Percentiles rank a stretch among this genome's conserved stretches.
Evolutionary conservation across 2,329 filamentous ascomycete genomes (phyloP).

Genomic region (Neocatenulostroma microsporum): DNA sequence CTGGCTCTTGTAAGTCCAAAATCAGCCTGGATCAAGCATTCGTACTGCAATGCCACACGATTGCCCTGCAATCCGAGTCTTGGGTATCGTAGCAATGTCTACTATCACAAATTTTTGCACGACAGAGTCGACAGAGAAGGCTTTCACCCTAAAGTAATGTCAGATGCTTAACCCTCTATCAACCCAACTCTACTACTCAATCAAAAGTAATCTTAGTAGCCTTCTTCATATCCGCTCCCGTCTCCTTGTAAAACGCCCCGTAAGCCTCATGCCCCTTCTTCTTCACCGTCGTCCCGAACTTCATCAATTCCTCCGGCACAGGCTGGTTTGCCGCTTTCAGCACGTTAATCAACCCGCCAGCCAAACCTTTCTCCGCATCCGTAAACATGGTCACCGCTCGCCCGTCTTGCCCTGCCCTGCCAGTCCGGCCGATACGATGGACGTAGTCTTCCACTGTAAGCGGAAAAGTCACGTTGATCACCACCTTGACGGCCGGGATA

Average conservation of each 20-base stretch:
- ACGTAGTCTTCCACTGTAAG: slow-evolving; percentile 72
- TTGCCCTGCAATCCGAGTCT: too few species aligned
- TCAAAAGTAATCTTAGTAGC: slow-evolving; percentile 92
- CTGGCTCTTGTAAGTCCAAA: too few species aligned
- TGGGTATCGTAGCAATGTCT: too few species aligned
- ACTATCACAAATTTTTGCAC: too few species aligned
- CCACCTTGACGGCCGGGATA: slow-evolving; percentile 52
- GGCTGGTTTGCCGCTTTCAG: slow-evolving; percentile 76
- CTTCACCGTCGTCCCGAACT: slow-evolving; percentile 87
- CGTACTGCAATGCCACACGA: too few species aligned
- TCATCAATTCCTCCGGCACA: slow-evolving; percentile 82
- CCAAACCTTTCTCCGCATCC: slow-evolving; percentile 76
- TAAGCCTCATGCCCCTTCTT: slow-evolving; percentile 75
- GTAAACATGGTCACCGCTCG: slow-evolving; percentile 93
- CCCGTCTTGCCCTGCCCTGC: slow-evolving; percentile 91
- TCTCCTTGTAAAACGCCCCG: slow-evolving; percentile 90
- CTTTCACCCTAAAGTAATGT: too few species aligned
- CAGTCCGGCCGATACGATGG: slow-evolving; percentile 61
- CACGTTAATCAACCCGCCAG: slow-evolving; percentile 94
- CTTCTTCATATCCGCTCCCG: slow-evolving; percentile 71
- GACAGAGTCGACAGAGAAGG: too few species aligned
- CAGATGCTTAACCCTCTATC: too few species aligned
- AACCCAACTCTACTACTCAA: too few species aligned
- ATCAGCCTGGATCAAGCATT: too few species aligned
- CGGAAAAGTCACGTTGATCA: slow-evolving; percentile 35